Percentiles rank a stretch among this genome's conserved stretches.
These are phyloP conservation scores for Tricholoma terreum DNA, from an alignment of 768 basidiomycete species.

Conservation along the genomic window DNA sequence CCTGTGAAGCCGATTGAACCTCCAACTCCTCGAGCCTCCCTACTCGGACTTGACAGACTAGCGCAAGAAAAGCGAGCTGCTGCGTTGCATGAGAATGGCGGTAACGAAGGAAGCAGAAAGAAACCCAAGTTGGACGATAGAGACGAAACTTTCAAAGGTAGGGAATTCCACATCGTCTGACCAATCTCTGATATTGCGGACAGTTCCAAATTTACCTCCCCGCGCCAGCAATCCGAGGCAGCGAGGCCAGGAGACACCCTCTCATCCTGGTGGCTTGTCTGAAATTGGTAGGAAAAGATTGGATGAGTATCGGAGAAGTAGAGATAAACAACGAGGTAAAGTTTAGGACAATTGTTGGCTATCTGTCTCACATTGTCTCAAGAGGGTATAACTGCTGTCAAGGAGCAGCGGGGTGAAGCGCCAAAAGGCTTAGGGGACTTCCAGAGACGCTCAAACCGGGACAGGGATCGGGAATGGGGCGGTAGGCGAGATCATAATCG, in stretches of 20 bases:
- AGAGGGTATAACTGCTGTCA: slow-evolving; percentile 72
- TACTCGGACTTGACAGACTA: slow-evolving; percentile 84
- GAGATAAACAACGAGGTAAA: slow-evolving; percentile 70
- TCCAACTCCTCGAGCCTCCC: slow-evolving; percentile 72
- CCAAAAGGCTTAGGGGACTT: slow-evolving; percentile 89
- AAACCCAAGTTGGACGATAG: slow-evolving; percentile 59
- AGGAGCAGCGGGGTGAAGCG: slow-evolving; percentile 52
- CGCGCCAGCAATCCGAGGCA: slow-evolving; percentile 61
- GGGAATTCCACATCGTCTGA: not conserved
- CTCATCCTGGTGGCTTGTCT: slow-evolving; percentile 87
- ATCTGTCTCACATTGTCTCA: slow-evolving; percentile 5
- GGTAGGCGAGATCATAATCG: slow-evolving; percentile 38
- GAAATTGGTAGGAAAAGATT: slow-evolving; percentile 66
- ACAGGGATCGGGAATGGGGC: slow-evolving; percentile 50
- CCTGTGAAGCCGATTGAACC: slow-evolving; percentile 73
- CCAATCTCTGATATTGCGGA: slow-evolving; percentile 8
- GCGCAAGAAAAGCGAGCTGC: slow-evolving; percentile 85
- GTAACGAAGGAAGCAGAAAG: slow-evolving; percentile 56
- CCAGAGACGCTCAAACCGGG: slow-evolving; percentile 85
- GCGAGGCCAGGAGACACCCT: slow-evolving; percentile 87
- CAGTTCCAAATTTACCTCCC: slow-evolving; percentile 77
- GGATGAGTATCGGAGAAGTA: slow-evolving; percentile 71
- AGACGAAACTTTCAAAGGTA: slow-evolving; percentile 87
- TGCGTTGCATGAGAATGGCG: slow-evolving; percentile 39
- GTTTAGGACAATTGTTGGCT: slow-evolving; percentile 3